Percentiles rank a stretch among this genome's conserved stretches.
These are phyloP conservation scores for Noccaea bulbosa DNA, from an alignment of 345 rosid genomes.

Conservation along the genomic window DNA sequence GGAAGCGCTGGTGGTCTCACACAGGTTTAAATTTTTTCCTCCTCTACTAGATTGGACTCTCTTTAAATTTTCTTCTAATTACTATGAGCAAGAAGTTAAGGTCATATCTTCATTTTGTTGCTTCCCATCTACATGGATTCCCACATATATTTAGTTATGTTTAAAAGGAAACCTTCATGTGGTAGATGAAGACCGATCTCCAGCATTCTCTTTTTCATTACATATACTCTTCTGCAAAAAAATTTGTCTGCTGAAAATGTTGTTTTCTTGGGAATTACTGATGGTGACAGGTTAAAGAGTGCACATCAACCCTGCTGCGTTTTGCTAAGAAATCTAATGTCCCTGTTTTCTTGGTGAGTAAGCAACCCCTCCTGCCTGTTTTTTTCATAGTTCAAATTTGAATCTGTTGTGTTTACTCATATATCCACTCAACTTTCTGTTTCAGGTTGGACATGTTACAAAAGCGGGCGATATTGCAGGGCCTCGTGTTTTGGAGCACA, in stretches of 20 bases:
- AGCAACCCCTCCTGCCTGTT: constrained; percentile 15
- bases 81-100: constrained; percentile 12
- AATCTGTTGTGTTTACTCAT: constrained; percentile 5
- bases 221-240: neutral
- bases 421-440: constrained; percentile 29
- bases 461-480: constrained; percentile 96
- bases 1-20: constrained; percentile 91
- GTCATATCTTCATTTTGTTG: constrained; percentile 19
- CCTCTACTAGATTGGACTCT: neutral
- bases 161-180: neutral
- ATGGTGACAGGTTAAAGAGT: constrained; percentile 77
- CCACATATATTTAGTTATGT: neutral
- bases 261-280: constrained; percentile 8
- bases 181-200: neutral
- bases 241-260: constrained; percentile 7
- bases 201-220: neutral
- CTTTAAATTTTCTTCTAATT: neutral
- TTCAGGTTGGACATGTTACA: constrained; percentile 89
- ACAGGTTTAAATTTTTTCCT: constrained; percentile 60
- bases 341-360: constrained; percentile 87
- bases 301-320: constrained; percentile 83
- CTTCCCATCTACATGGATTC: constrained; percentile 16
- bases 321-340: constrained; percentile 85
- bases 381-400: neutral
- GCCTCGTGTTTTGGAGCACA: constrained; percentile 97